Evolutionary conservation across 371 early-diverging fungal species (phyloP), one percentile per base, ranked within the genome.

Genomic region (Mortierella sp.): DNA sequence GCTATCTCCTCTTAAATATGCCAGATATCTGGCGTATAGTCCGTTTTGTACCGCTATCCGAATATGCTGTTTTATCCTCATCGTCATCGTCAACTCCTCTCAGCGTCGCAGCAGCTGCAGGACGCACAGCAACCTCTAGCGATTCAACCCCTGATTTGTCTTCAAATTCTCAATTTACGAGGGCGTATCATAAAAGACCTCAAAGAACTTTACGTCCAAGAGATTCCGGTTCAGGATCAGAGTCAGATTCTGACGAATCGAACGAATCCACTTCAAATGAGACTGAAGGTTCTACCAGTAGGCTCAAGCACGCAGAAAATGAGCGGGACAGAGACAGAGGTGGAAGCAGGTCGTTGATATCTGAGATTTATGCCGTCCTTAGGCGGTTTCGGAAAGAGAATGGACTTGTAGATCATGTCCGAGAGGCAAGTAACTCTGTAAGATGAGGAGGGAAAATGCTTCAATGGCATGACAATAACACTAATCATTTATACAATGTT

Each of bases 271-370:
- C 13, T 9, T 9, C 65, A 38, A 65, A 63, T n/a, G 65, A 10
- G 4, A 33, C 38, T 5, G 32, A n/a, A 2, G 52, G 16, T 24
- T 21, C 43, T 5, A 50, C 63, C 5, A 61, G 64, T 45, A 50
- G 70, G 10, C 21, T 73, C 19, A 72, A 78, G 63, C 78, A 78
- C 48, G 43, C 70, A 24, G 80, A 80, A 66, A 74, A 68, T 58
- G 71, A 80, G 6, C 80, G 80, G 19, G 80, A 80, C 62, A 67
- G 64, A 21, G 80, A 80, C 8, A 74, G 80, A 52, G 80, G 80
- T 13, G 75, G 80, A 63, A 74, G 80, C 41, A 48, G 58, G 40
- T 64, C 68, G 2, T 45, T 74, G 65, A 70, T 70, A 1, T 80
- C 75, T 0, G 80, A 80, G 66, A 67, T 74, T 7, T 80, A 74